Base-by-base conservation (phyloP, 2,329 filamentous ascomycete genomes). In the Sarocladium strictum region DNA sequence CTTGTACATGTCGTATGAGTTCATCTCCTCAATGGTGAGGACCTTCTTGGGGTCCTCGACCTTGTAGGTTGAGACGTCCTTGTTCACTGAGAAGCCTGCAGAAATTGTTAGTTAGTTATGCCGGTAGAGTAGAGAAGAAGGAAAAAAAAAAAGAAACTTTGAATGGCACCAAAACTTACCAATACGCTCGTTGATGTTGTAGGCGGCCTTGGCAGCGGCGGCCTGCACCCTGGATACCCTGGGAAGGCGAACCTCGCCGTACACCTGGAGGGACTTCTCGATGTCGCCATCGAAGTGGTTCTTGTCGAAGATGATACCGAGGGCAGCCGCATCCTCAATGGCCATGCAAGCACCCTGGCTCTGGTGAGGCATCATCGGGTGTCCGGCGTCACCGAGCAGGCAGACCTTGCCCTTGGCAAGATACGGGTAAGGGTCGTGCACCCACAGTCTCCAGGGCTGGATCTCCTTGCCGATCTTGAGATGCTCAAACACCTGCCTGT, bases 291-390 rank as follows among this genome's bases (percentile, higher is more conserved):
- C 59, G 56, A 79, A 79, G 58, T 74, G 67, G 7, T 63, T 61
- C 58, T 67, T 66, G 64, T 69, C 76, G 63, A 87, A 86, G 0
- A 87, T 56, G 15, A 86, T 80, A 0, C 84, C 84, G 0, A 87
- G 65, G 0, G 81, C 81, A 0, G 80, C 84, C 0, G 82, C 81
- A 57, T 87, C 84, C 63, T 87, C 84, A 43, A 86, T 85, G 0
- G 84, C 83, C 81, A 84, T 85, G 60, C 83, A 85, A 0, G 84
- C 84, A 3, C 85, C 85, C 65, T 89, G 85, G 55, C 80, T 84
- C 63, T 87, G 85, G 62, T 88, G 77, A 1, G 84, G 83, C 78
- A 87, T 81, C 81, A 85, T 85, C 67, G 84, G 84, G 61, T 87
- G 84, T 2, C 76, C 84, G 9, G 85, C 85, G 62, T 89, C 85